Percentiles rank a stretch among this genome's conserved stretches.
Conservation (phyloP, 169 alveolate genomes). For the Plasmodium cynomolgi region DNA sequence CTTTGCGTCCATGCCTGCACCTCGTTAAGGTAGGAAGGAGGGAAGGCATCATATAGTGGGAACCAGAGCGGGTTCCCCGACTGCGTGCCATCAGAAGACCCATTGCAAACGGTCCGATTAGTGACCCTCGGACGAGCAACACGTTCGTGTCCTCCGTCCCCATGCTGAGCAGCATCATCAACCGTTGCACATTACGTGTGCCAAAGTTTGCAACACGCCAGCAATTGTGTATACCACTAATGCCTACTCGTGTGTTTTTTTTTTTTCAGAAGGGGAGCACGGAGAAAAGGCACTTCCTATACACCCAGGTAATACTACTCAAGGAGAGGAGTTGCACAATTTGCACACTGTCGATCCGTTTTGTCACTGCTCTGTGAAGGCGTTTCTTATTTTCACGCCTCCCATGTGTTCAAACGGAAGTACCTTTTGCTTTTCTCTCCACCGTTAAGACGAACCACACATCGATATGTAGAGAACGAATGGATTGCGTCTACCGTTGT, state of each 20-base stretch:
- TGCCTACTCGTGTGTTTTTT: not conserved
- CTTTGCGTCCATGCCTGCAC: not conserved
- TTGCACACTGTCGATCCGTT: not conserved
- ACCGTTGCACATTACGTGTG: not conserved
- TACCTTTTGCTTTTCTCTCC: too few species aligned
- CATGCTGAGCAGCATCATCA: not conserved
- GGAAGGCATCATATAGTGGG: not conserved
- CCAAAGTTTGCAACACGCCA: not conserved
- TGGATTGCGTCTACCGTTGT: not conserved
- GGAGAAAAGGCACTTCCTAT: not conserved
- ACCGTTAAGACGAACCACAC: not conserved
- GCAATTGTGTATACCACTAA: not conserved
- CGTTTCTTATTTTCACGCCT: not conserved
- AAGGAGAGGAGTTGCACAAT: not conserved
- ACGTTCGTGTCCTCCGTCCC: not conserved
- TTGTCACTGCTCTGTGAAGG: too few species aligned
- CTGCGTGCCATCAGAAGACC: not conserved
- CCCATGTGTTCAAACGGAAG: too few species aligned
- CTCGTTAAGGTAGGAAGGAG: not conserved
- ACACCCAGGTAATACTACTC: not conserved
- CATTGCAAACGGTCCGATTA: not conserved
- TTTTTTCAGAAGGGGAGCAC: not conserved
- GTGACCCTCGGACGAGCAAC: not conserved
- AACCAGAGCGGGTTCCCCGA: not conserved
- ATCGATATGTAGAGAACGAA: not conserved